These are phyloP conservation scores for Penicillium odoratum DNA, from an alignment of 495 filamentous ascomycete genomes.

Conservation along the genomic window DNA sequence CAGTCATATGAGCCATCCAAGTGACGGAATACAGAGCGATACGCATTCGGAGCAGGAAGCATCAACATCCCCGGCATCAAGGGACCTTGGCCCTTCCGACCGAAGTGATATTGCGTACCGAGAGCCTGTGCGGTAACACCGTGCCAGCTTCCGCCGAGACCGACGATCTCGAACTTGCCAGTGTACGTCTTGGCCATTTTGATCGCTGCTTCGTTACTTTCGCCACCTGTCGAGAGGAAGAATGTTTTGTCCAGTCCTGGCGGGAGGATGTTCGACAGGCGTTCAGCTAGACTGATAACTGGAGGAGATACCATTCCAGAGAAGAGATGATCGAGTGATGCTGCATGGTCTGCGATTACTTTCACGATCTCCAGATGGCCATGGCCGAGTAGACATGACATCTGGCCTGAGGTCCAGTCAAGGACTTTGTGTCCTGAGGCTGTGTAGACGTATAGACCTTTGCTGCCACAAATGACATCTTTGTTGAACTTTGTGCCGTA, in stretches of 20 bases:
- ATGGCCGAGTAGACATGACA: constrained; percentile 53
- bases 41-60: constrained; percentile 54
- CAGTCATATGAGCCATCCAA: constrained; percentile 56
- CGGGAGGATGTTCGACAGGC: constrained; percentile 40
- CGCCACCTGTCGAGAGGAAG: constrained; percentile 49
- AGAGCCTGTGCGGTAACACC: background rate
- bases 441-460: no score
- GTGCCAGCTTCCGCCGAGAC: constrained; percentile 29
- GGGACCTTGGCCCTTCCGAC: no score
- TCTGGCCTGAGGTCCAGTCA: constrained; percentile 53
- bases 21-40: constrained; percentile 52
- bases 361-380: constrained; percentile 51
- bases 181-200: constrained; percentile 54
- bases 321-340: constrained; percentile 49
- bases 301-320: constrained; percentile 51
- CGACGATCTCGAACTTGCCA: constrained; percentile 54
- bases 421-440: constrained; percentile 32
- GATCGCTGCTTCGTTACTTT: constrained; percentile 51
- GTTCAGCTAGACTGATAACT: constrained; percentile 41
- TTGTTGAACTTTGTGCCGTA: no score
- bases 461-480: no score
- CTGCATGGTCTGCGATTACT: constrained; percentile 39
- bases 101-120: no score
- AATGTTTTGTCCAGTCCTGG: constrained; percentile 47
- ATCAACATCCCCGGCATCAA: no score